phyloP scores from a whole-genome alignment of 306 rosid genomes.

The Ormosia emarginata region DNA sequence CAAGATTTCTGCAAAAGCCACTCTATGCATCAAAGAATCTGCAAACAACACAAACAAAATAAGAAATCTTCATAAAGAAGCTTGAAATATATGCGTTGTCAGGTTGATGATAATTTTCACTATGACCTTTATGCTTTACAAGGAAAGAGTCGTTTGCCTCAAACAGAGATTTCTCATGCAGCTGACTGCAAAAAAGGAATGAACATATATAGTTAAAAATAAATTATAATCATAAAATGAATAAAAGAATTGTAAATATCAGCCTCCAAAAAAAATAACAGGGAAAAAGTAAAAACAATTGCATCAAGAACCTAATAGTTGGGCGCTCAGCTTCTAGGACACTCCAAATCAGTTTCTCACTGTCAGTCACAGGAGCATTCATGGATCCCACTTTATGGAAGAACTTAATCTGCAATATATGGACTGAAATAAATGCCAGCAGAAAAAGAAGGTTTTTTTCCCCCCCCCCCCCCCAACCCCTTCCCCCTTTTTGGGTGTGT shows the following conservation, averaged over 20 bases:
- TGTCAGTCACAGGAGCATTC: slow-evolving; percentile 64
- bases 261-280: background rate
- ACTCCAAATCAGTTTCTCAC: slow-evolving; percentile 81
- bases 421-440: slow-evolving; percentile 23
- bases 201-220: slow-evolving; percentile 13
- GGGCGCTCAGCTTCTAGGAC: slow-evolving; percentile 91
- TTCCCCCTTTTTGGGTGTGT: background rate
- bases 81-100: background rate
- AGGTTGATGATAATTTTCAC: background rate
- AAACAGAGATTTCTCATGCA: slow-evolving; percentile 71
- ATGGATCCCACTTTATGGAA: slow-evolving; percentile 73
- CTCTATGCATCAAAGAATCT: slow-evolving; percentile 94
- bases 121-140: slow-evolving; percentile 74
- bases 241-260: background rate
- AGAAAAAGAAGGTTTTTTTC: background rate
- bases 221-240: background rate
- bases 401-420: slow-evolving; percentile 70
- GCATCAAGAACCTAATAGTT: slow-evolving; percentile 59
- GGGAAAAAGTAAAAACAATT: background rate
- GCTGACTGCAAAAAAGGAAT: slow-evolving; percentile 50
- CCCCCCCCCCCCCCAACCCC: no score
- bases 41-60: slow-evolving; percentile 22
- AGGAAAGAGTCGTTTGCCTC: slow-evolving; percentile 74
- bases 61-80: slow-evolving; percentile 2
- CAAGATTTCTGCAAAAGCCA: slow-evolving; percentile 78